These are phyloP conservation scores for Boletus huronensis DNA, from an alignment of 768 basidiomycete species.

Conservation along the genomic window DNA sequence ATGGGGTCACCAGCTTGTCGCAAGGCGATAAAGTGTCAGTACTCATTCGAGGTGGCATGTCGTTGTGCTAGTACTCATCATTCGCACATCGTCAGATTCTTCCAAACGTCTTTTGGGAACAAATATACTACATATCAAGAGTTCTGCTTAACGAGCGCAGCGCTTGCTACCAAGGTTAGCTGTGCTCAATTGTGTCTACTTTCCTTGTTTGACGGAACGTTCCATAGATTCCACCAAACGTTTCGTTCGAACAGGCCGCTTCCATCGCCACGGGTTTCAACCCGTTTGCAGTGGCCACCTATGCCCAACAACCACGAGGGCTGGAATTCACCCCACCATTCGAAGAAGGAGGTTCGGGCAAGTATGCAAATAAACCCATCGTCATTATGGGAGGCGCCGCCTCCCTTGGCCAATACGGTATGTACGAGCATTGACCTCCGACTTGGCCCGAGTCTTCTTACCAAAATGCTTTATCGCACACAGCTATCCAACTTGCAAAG, in stretches of 20 bases:
- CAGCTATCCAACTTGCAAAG: constrained; percentile 34
- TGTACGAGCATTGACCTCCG: neutral
- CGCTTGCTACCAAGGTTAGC: constrained; percentile 15
- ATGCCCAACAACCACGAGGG: constrained; percentile 23
- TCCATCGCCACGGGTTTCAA: constrained; percentile 33
- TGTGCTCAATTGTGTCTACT: neutral
- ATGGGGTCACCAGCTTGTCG: constrained; percentile 31
- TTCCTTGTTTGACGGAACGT: neutral
- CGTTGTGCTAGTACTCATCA: neutral
- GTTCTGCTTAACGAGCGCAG: constrained; percentile 18
- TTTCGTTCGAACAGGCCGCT: constrained; percentile 37
- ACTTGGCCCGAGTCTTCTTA: neutral
- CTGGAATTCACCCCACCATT: constrained; percentile 29
- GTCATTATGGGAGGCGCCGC: constrained; percentile 37
- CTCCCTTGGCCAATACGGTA: constrained; percentile 38
- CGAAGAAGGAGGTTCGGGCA: constrained; percentile 28
- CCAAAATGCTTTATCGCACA: neutral
- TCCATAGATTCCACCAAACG: constrained; percentile 29
- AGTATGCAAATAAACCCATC: constrained; percentile 31
- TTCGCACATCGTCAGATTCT: neutral
- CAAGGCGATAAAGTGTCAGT: constrained; percentile 31
- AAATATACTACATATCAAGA: constrained; percentile 21
- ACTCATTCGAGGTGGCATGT: neutral
- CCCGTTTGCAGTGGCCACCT: constrained; percentile 35
- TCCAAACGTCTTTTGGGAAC: constrained; percentile 9